Conservation (phyloP, 768 basidiomycete species). For the Albatrellus ellisii region DNA sequence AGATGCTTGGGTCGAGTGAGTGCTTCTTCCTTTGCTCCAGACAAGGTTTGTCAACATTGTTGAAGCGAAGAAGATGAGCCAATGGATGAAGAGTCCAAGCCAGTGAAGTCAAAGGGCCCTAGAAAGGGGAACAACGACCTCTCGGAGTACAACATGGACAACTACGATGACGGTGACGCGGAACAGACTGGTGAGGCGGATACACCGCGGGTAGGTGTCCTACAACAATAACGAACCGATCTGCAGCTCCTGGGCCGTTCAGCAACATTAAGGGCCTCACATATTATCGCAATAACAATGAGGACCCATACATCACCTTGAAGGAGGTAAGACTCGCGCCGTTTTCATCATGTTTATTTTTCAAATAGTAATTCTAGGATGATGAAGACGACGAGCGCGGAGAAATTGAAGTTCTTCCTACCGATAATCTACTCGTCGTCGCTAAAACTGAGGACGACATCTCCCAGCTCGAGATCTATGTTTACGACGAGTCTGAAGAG, state of each 20-base stretch:
- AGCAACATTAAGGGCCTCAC: slow-evolving; percentile 92
- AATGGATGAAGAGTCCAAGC: slow-evolving; percentile 37
- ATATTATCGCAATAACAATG: slow-evolving; percentile 82
- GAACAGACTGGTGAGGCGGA: slow-evolving; percentile 29
- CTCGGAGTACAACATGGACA: slow-evolving; percentile 79
- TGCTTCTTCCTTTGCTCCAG: slow-evolving; percentile 17
- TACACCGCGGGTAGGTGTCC: slow-evolving; percentile 8
- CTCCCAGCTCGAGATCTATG: slow-evolving; percentile 89
- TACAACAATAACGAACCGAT: slow-evolving; percentile 8
- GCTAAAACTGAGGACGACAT: slow-evolving; percentile 97
- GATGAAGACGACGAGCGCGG: slow-evolving; percentile 73
- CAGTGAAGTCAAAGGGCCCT: slow-evolving; percentile 26
- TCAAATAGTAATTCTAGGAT: slow-evolving; percentile 27
- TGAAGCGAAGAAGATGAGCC: slow-evolving; percentile 37
- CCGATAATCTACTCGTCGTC: slow-evolving; percentile 84
- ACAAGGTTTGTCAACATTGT: slow-evolving; percentile 7
- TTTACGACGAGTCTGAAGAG: slow-evolving; percentile 87
- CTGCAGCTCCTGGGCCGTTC: slow-evolving; percentile 62
- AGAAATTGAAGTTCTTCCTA: slow-evolving; percentile 79
- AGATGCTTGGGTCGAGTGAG: slow-evolving; percentile 83
- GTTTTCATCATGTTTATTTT: slow-evolving; percentile 1
- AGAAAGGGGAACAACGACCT: slow-evolving; percentile 37
- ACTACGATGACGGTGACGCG: slow-evolving; percentile 70
- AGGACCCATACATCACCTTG: slow-evolving; percentile 94
- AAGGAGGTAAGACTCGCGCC: slow-evolving; percentile 55